phyloP scores from a whole-genome alignment of 345 rosid genomes.

The Cardamine chenopodiifolia region DNA sequence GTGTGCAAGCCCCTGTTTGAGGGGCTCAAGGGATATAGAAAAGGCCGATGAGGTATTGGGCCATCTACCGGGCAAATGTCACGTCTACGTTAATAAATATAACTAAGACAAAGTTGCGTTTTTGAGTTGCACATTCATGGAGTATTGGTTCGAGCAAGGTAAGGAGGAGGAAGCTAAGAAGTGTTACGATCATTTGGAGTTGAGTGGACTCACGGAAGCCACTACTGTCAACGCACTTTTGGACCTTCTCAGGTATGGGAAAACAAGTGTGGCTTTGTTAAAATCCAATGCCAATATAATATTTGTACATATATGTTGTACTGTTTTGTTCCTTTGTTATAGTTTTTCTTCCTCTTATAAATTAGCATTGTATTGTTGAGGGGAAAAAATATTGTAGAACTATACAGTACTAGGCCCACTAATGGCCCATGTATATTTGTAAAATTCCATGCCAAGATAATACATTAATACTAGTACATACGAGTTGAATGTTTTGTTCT shows the following conservation, averaged over 20 bases:
- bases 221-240: background rate
- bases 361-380: no score
- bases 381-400: background rate
- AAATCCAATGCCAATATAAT: background rate
- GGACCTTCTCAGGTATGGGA: background rate
- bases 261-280: background rate
- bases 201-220: background rate
- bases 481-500: background rate
- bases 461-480: background rate
- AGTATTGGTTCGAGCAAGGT: background rate
- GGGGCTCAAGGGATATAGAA: no score
- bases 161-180: background rate
- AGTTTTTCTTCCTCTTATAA: background rate
- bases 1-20: no score
- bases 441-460: background rate
- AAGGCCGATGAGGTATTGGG: no score
- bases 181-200: no score
- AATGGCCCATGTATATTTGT: background rate
- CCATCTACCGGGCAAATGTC: no score
- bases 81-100: no score
- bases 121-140: background rate
- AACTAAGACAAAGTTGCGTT: background rate
- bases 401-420: background rate
- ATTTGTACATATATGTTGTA: background rate
- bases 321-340: background rate